Percentiles rank a stretch among this genome's conserved stretches.
These are phyloP conservation scores for Ligustrum vulgare DNA, from an alignment of 257 asterid species.

Conservation along the genomic window DNA sequence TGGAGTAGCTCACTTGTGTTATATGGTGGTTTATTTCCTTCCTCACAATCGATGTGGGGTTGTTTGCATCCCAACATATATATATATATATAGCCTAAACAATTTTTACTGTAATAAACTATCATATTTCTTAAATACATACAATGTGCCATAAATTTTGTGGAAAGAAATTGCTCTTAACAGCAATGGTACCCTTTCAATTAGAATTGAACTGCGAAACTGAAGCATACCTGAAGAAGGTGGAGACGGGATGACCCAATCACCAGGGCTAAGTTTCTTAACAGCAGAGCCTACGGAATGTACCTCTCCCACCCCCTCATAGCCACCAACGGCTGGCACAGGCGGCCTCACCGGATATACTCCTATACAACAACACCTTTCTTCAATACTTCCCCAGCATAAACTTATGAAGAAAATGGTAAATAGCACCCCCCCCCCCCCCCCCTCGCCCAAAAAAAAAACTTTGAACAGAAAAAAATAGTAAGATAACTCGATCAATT, in stretches of 20 bases:
- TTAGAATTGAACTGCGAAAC: constrained; percentile 4
- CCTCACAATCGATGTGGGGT: no score
- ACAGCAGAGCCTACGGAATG: constrained; percentile 78
- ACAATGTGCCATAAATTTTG: not conserved
- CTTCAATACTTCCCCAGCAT: constrained; percentile 10
- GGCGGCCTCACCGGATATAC: constrained; percentile 95
- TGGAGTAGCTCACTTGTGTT: no score
- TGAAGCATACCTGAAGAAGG: constrained; percentile 70
- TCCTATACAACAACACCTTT: constrained; percentile 38
- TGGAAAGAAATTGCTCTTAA: not conserved
- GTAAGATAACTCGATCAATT: not conserved
- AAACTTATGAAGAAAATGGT: not conserved
- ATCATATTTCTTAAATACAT: not conserved
- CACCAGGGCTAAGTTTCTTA: constrained; percentile 61
- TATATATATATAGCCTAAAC: not conserved
- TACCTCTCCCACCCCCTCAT: constrained; percentile 97
- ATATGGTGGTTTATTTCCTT: no score
- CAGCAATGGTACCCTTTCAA: not conserved
- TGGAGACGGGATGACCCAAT: constrained; percentile 95
- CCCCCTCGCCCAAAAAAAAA: no score
- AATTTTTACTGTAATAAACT: not conserved
- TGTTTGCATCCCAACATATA: no score
- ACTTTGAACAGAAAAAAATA: no score
- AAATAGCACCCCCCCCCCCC: no score
- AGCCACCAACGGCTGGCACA: constrained; percentile 93